These are phyloP conservation scores for Vigna radiata DNA, from an alignment of 306 rosid species.

Conservation along the genomic window DNA sequence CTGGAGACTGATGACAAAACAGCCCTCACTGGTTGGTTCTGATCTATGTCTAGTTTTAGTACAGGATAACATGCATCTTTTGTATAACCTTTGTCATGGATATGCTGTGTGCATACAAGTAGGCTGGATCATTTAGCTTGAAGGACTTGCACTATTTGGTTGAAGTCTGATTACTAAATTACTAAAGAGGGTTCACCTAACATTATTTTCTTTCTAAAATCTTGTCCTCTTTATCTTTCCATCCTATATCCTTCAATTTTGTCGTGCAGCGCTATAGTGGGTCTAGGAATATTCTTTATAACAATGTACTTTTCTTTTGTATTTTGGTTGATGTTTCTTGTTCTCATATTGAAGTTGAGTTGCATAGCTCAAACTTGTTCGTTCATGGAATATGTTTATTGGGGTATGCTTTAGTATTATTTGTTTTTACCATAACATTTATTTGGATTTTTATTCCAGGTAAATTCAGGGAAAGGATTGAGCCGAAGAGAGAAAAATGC, in stretches of 20 bases:
- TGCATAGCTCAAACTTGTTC: constrained; percentile 24
- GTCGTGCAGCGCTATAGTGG: background rate
- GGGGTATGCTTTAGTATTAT: constrained; percentile 29
- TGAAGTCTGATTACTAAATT: constrained; percentile 34
- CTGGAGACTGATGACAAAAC: constrained; percentile 99
- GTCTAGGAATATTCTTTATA: constrained; percentile 27
- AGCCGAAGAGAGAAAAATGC: constrained; percentile 90
- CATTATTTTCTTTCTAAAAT: background rate
- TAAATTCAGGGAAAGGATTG: constrained; percentile 93
- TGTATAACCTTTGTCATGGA: constrained; percentile 22
- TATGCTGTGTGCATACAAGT: constrained; percentile 28
- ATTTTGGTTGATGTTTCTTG: constrained; percentile 28
- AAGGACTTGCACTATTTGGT: constrained; percentile 22
- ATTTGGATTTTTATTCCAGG: constrained; percentile 57
- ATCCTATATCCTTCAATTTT: background rate
- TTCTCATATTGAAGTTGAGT: constrained; percentile 18
- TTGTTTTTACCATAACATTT: constrained; percentile 34
- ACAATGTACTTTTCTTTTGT: background rate
- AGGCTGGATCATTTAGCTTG: background rate
- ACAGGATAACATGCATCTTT: constrained; percentile 22
- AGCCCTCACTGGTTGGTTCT: constrained; percentile 90
- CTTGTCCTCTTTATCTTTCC: constrained; percentile 6
- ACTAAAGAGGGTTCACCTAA: constrained; percentile 20
- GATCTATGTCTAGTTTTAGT: constrained; percentile 34
- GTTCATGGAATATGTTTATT: constrained; percentile 18